phyloP scores from a whole-genome alignment of 2,329 filamentous ascomycete species.

The Bertia moriformis region DNA sequence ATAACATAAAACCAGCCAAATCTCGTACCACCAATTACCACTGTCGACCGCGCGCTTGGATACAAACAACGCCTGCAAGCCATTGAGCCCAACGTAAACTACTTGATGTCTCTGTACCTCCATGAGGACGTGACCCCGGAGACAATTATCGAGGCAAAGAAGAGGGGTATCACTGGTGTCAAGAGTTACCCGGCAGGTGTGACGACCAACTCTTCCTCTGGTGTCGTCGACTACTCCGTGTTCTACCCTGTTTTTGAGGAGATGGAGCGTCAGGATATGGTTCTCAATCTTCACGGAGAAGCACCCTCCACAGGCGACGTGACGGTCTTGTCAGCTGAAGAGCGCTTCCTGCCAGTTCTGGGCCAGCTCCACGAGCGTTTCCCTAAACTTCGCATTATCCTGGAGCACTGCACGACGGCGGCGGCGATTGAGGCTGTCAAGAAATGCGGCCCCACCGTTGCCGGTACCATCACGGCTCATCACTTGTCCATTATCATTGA shows the following conservation, averaged over 20 bases:
- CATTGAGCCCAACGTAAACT: constrained; percentile 47
- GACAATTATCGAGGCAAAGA: constrained; percentile 58
- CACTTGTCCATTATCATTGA: constrained; percentile 67
- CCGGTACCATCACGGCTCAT: constrained; percentile 70
- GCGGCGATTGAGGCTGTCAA: constrained; percentile 68
- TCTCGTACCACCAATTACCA: constrained; percentile 47
- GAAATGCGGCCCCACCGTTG: constrained; percentile 64
- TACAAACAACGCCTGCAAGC: constrained; percentile 48
- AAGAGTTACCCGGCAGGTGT: constrained; percentile 56
- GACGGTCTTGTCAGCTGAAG: constrained; percentile 55
- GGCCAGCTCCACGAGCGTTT: constrained; percentile 59
- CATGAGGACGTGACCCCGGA: constrained; percentile 51
- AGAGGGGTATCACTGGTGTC: constrained; percentile 56
- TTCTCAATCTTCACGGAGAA: constrained; percentile 92
- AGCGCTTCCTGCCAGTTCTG: constrained; percentile 68
- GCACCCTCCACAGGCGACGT: constrained; percentile 34
- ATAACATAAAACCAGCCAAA: constrained; percentile 39
- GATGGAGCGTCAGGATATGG: constrained; percentile 70
- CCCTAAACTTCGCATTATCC: constrained; percentile 53
- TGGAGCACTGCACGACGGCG: constrained; percentile 80
- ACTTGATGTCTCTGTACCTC: constrained; percentile 60
- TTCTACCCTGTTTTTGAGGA: constrained; percentile 74
- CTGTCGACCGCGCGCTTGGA: constrained; percentile 44
- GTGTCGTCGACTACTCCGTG: constrained; percentile 53
- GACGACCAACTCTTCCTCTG: constrained; percentile 53